Conservation (phyloP, 257 asterid species). For the Rubia yunnanensis region DNA sequence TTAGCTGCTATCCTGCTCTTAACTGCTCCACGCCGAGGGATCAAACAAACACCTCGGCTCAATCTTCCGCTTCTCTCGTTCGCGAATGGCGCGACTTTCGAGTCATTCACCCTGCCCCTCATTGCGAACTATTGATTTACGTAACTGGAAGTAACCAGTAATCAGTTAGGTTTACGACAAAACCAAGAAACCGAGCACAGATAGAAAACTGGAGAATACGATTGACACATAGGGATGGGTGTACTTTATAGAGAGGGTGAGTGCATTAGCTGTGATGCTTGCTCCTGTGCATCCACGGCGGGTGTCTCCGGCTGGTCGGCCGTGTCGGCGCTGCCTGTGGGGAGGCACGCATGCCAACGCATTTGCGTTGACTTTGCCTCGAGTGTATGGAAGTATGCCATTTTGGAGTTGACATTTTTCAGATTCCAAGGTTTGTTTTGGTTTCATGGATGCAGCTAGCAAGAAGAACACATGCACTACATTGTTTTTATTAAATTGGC, state of each 20-base stretch:
- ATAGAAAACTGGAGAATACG: no score
- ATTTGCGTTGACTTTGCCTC: constrained; percentile 16
- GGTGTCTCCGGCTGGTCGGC: constrained; percentile 1
- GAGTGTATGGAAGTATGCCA: not conserved
- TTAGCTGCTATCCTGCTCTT: constrained; percentile 50
- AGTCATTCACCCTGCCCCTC: constrained; percentile 19
- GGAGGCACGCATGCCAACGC: constrained; percentile 51
- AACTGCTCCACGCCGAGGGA: constrained; percentile 56
- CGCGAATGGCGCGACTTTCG: constrained; percentile 9
- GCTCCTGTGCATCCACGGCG: not conserved
- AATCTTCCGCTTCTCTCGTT: constrained; percentile 13
- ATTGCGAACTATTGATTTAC: no score
- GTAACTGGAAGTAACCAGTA: no score
- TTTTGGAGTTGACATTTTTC: not conserved
- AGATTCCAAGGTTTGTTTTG: not conserved
- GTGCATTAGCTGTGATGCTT: constrained; percentile 13
- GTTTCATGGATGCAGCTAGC: not conserved
- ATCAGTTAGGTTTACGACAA: no score
- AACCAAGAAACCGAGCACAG: no score
- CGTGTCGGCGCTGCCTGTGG: constrained; percentile 13
- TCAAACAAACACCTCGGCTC: constrained; percentile 10
- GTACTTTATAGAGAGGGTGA: not conserved
- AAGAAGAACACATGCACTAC: not conserved
- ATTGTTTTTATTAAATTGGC: not conserved
- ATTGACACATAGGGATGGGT: not conserved